phyloP scores from a whole-genome alignment of 192 early-diverging fungal species.

The Kappamyces sp. region DNA sequence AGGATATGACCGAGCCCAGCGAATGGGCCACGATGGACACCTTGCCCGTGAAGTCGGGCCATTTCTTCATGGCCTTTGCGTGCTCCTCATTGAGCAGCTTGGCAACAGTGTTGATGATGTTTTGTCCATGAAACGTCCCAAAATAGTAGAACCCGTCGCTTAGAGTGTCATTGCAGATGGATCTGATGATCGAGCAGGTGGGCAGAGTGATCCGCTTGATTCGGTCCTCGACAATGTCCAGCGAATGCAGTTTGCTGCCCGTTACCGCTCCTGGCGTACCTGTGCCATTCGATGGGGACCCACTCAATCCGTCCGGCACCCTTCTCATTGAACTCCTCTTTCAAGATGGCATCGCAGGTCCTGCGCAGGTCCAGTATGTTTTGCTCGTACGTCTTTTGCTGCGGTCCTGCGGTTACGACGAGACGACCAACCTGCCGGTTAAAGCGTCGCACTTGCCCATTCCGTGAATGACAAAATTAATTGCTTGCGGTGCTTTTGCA shows the following conservation, averaged over 20 bases:
- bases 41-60: slow-evolving; percentile 34
- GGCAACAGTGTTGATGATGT: slow-evolving; percentile 24
- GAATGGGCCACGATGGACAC: slow-evolving; percentile 37
- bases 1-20: slow-evolving; percentile 40
- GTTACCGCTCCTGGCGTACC: background rate
- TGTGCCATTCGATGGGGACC: slow-evolving; percentile 27
- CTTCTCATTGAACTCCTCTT: slow-evolving; percentile 26
- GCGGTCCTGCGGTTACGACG: background rate
- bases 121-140: slow-evolving; percentile 35
- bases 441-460: slow-evolving; percentile 28
- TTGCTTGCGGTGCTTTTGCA: too few species aligned
- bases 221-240: slow-evolving; percentile 29
- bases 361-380: slow-evolving; percentile 27
- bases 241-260: slow-evolving; percentile 24
- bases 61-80: slow-evolving; percentile 19
- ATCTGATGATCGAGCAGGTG: slow-evolving; percentile 35
- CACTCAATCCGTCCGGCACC: slow-evolving; percentile 20
- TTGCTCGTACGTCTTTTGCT: slow-evolving; percentile 19
- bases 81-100: slow-evolving; percentile 30
- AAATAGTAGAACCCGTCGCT: slow-evolving; percentile 47
- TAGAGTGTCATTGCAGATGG: slow-evolving; percentile 44
- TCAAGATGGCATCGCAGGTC: slow-evolving; percentile 26
- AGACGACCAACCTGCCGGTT: slow-evolving; percentile 15
- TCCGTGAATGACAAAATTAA: slow-evolving; percentile 38
- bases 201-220: slow-evolving; percentile 40